Evolutionary conservation across 495 filamentous ascomycete genomes (phyloP).

Genomic region (Penicillium atrosanguineum): DNA sequence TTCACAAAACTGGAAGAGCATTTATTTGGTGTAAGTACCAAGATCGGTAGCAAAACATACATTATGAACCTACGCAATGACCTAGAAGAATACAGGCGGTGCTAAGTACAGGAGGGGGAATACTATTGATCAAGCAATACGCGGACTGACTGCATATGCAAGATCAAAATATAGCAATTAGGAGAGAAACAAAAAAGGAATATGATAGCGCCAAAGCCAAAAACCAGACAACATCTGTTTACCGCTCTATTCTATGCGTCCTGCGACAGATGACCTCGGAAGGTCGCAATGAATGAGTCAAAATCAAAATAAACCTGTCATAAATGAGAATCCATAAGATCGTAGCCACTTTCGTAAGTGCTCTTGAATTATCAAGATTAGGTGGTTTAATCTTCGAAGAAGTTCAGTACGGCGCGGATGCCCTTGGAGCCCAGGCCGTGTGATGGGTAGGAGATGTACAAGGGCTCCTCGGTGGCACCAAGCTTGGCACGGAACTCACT

Average conservation of each 20-base stretch:
- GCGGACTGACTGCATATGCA: neutral
- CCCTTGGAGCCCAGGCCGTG: slow-evolving; percentile 76
- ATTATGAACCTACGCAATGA: neutral
- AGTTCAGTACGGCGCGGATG: slow-evolving; percentile 72
- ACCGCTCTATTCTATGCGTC: slow-evolving; percentile 9
- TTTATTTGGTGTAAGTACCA: neutral
- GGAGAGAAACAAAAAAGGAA: slow-evolving; percentile 2
- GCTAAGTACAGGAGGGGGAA: slow-evolving; percentile 29
- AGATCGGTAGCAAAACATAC: slow-evolving; percentile 1
- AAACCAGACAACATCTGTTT: neutral
- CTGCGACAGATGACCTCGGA: neutral
- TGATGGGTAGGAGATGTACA: slow-evolving; percentile 79
- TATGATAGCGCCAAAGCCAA: neutral
- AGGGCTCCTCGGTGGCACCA: slow-evolving; percentile 70
- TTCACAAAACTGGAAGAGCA: neutral
- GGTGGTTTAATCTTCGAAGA: slow-evolving; percentile 66
- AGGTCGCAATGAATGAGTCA: neutral
- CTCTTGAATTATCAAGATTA: neutral
- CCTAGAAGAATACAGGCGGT: slow-evolving; percentile 13
- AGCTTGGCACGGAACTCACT: slow-evolving; percentile 86
- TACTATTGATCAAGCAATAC: slow-evolving; percentile 2
- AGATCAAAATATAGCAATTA: slow-evolving; percentile 1
- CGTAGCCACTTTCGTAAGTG: neutral
- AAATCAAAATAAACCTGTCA: neutral
- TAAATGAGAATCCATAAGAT: slow-evolving; percentile 7